phyloP scores from a whole-genome alignment of 1,139 yeast genomes.

The Saccharomyces uvarum region DNA sequence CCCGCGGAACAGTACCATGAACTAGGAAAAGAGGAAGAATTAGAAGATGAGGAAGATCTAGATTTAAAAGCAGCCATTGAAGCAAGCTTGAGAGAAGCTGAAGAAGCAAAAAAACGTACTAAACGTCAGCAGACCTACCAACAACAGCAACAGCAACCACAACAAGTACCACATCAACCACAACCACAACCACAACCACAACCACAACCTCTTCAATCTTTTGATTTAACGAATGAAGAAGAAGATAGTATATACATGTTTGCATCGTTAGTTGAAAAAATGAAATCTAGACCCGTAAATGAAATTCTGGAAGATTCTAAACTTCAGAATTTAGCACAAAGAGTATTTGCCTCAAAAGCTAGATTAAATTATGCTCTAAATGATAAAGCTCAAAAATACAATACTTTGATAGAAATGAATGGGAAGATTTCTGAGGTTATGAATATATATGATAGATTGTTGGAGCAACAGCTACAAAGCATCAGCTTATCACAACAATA shows the following conservation, averaged over 20 bases:
- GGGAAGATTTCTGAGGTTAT: slow-evolving; percentile 74
- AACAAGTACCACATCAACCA: slow-evolving; percentile 20
- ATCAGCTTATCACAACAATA: slow-evolving; percentile 29
- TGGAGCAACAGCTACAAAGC: slow-evolving; percentile 50
- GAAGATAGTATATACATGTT: slow-evolving; percentile 71
- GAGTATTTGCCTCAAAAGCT: slow-evolving; percentile 62
- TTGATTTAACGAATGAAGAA: slow-evolving; percentile 66
- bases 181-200: slow-evolving; percentile 18
- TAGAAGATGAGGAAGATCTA: slow-evolving; percentile 67
- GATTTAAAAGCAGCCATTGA: slow-evolving; percentile 92
- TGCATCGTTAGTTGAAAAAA: slow-evolving; percentile 54
- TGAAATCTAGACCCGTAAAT: slow-evolving; percentile 45
- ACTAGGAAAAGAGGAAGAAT: neutral
- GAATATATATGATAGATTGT: slow-evolving; percentile 66
- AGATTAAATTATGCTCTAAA: slow-evolving; percentile 62
- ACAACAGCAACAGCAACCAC: slow-evolving; percentile 13
- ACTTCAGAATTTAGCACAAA: slow-evolving; percentile 56
- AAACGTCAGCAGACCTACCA: slow-evolving; percentile 10
- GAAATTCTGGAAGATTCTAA: slow-evolving; percentile 54
- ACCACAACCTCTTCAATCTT: slow-evolving; percentile 31
- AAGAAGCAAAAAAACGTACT: slow-evolving; percentile 34
- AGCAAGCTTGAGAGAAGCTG: slow-evolving; percentile 76
- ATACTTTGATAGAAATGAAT: slow-evolving; percentile 66
- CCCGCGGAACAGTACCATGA: slow-evolving; percentile 6
- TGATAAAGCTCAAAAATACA: slow-evolving; percentile 59